Evolutionary conservation across 495 filamentous ascomycete species (phyloP), one percentile per base, ranked within the genome.

Genomic region (Penicillium arizonense): DNA sequence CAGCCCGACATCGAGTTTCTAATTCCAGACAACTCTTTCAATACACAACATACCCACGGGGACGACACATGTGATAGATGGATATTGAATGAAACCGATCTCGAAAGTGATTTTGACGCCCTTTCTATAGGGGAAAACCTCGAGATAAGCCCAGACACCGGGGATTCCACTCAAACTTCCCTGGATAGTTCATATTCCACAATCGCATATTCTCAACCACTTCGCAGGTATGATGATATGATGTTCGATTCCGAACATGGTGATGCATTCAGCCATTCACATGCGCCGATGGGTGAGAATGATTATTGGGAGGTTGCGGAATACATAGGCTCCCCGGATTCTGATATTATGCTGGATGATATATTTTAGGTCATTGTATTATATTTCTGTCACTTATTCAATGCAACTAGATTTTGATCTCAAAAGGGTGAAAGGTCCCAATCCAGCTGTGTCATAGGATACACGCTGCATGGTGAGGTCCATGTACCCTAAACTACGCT

Each of bases 101-200:
- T 20, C 39, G 9, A 18, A 20, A 50, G 38, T 13, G 48, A 50
- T 7, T 34, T 30, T 5, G 48, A 50, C 13, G 48, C 13, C 7
- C 48, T 34, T 30, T 39, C 42, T 24, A 33, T 50, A 9, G 48
- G 42, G 20, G 13, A 42, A 23, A 5, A 34, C 13, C 36, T 30
- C n/a, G 48, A 50, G 2, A 50, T 14, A 24, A 21, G 38, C 9
- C 26, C 30, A 33, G 48, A 43, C 30, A 33, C 21, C 3, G 38
- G 48, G 14, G 30, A 50, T 3, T 43, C 38, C 11, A 43, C 48
- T 5, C 48, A 50, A 43, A 50, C 30, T 8, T 50, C 48, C 2
- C 28, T 43, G 2, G 30, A 42, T 28, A 35, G 6, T 5, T 40
- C 26, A 13, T 35, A 34, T 3, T 43, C 48, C 3, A 8, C 48